Evolutionary conservation across 441 rosid genomes (phyloP).

Genomic region (Jatropha multifida): DNA sequence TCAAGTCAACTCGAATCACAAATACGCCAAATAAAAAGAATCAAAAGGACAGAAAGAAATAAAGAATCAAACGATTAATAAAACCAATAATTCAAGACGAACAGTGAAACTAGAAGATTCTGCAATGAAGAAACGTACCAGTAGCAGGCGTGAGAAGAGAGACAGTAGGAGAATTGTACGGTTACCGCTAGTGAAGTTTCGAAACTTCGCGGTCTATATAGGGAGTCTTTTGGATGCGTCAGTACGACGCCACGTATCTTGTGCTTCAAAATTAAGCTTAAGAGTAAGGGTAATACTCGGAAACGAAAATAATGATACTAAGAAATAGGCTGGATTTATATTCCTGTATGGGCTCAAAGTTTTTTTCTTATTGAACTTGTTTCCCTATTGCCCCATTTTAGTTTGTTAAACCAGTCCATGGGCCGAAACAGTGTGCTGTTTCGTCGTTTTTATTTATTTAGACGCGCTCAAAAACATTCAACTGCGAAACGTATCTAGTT

Average conservation of each 20-base stretch:
- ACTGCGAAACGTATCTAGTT: not conserved
- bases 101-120: not conserved
- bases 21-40: not conserved
- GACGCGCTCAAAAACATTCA: slow-evolving; percentile 3
- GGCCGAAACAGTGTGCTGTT: not conserved
- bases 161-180: not conserved
- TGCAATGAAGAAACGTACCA: not conserved
- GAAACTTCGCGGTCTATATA: not conserved
- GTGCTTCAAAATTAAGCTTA: slow-evolving; percentile 16
- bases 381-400: no score
- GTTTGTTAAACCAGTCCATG: not conserved
- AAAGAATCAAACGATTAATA: no score
- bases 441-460: not conserved
- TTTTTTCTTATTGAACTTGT: no score
- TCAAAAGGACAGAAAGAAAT: not conserved
- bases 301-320: not conserved
- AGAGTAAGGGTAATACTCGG: not conserved
- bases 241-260: not conserved
- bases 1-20: not conserved
- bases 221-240: not conserved
- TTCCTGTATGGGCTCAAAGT: no score
- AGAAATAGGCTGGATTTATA: not conserved
- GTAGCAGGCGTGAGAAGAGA: not conserved
- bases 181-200: not conserved
- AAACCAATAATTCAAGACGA: no score